phyloP scores from a whole-genome alignment of 306 rosid species.

The Cucurbita moschata region DNA sequence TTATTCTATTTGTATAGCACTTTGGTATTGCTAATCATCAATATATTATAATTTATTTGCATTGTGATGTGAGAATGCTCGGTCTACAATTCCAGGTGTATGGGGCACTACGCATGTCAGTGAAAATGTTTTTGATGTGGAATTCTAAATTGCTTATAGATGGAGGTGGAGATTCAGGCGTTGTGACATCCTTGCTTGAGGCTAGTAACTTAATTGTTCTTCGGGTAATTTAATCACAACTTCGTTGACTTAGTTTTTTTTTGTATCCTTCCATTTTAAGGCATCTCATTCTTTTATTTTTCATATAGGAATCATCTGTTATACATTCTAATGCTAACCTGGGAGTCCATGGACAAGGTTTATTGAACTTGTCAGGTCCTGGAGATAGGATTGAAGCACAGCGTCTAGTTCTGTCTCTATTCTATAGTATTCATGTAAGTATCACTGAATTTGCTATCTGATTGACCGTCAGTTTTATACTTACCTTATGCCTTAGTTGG shows the following conservation, averaged over 20 bases:
- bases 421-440: conserved; percentile 86
- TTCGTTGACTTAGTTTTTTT: conserved; percentile 2
- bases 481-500: background rate
- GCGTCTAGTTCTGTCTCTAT: conserved; percentile 81
- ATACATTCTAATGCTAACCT: conserved; percentile 98
- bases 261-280: conserved; percentile 13
- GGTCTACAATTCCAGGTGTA: conserved; percentile 44
- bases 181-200: conserved; percentile 85
- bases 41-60: background rate
- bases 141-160: conserved; percentile 87
- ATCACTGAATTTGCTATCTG: background rate
- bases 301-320: conserved; percentile 67
- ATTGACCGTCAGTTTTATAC: background rate
- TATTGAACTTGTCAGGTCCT: conserved; percentile 82
- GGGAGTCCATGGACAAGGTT: conserved; percentile 98
- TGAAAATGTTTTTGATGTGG: conserved; percentile 99
- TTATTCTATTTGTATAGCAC: background rate
- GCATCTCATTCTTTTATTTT: conserved; percentile 15
- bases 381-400: conserved; percentile 97
- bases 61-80: background rate
- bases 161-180: conserved; percentile 69
- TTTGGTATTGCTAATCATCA: background rate
- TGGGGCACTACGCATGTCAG: conserved; percentile 97
- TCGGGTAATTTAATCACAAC: conserved; percentile 39
- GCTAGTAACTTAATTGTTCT: conserved; percentile 95